These are phyloP conservation scores for Microsporum ferrugineum DNA, from an alignment of 2,329 filamentous ascomycete species.

Conservation along the genomic window DNA sequence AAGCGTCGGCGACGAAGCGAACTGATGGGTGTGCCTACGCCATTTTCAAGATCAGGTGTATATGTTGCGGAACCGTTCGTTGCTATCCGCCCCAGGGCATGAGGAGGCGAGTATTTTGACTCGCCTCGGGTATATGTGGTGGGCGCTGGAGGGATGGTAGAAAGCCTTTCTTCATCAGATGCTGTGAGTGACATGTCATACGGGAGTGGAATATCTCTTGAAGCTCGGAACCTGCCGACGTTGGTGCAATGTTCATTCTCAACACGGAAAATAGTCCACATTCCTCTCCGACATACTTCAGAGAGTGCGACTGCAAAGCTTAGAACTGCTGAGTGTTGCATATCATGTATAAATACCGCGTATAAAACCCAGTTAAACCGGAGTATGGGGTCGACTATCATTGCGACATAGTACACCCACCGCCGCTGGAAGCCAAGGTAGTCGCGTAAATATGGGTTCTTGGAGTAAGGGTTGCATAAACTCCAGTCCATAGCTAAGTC, in stretches of 20 bases:
- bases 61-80: constrained; percentile 13
- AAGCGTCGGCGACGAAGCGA: constrained; percentile 14
- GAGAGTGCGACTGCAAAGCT: constrained; percentile 68
- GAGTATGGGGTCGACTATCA: constrained; percentile 70
- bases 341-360: constrained; percentile 64
- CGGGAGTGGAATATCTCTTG: constrained; percentile 73
- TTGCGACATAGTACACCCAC: constrained; percentile 79
- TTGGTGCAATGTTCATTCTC: constrained; percentile 97
- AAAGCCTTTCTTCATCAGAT: neutral
- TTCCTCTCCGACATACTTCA: constrained; percentile 71
- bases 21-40: constrained; percentile 4
- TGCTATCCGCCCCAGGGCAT: neutral
- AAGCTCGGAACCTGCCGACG: constrained; percentile 79
- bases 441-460: constrained; percentile 58
- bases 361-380: constrained; percentile 95
- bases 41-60: neutral
- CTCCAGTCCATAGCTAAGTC: constrained; percentile 96
- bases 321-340: constrained; percentile 71
- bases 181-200: constrained; percentile 45
- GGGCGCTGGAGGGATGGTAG: neutral
- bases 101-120: neutral
- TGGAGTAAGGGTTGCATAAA: constrained; percentile 64
- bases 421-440: constrained; percentile 65
- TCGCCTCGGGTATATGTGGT: neutral
- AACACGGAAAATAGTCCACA: constrained; percentile 88